Evolutionary conservation across 768 basidiomycete genomes (phyloP).

Genomic region (Auricularia cornea): DNA sequence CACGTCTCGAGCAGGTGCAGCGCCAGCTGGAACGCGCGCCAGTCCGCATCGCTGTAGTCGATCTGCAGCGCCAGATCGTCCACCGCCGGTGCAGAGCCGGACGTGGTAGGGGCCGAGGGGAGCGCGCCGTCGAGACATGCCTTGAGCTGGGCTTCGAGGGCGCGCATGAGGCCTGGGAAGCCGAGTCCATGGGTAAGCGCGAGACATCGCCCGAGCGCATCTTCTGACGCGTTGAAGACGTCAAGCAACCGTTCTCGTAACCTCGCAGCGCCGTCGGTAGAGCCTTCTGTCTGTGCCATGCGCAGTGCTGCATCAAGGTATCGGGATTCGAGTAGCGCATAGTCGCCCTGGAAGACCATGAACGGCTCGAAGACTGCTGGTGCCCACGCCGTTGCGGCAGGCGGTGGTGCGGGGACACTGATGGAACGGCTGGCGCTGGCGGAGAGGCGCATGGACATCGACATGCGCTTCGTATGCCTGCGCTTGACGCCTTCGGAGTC

Average conservation of each 20-base stretch:
- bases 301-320: slow-evolving; percentile 53
- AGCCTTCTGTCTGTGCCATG: slow-evolving; percentile 24
- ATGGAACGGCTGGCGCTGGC: slow-evolving; percentile 15
- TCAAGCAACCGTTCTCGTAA: slow-evolving; percentile 70
- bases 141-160: slow-evolving; percentile 43
- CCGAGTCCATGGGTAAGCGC: slow-evolving; percentile 89
- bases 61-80: slow-evolving; percentile 61
- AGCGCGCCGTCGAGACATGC: slow-evolving; percentile 3
- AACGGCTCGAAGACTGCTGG: slow-evolving; percentile 90
- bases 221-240: slow-evolving; percentile 71
- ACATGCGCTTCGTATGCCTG: slow-evolving; percentile 54
- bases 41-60: slow-evolving; percentile 85
- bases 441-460: slow-evolving; percentile 48
- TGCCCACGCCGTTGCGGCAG: slow-evolving; percentile 52
- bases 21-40: slow-evolving; percentile 75
- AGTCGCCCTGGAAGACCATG: slow-evolving; percentile 82
- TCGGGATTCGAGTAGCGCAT: slow-evolving; percentile 66
- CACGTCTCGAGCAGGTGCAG: slow-evolving; percentile 80
- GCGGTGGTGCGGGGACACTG: slow-evolving; percentile 28
- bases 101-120: slow-evolving; percentile 19
- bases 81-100: slow-evolving; percentile 28
- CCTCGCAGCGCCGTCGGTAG: slow-evolving; percentile 46
- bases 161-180: slow-evolving; percentile 57
- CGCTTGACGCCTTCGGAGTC: slow-evolving; percentile 30
- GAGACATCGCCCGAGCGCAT: slow-evolving; percentile 64